A percentile compares a stretch with the other conserved stretches of the same genome.
These are phyloP conservation scores for Trichoderma cornu-damae DNA, from an alignment of 2,329 filamentous ascomycete genomes.

Conservation along the genomic window DNA sequence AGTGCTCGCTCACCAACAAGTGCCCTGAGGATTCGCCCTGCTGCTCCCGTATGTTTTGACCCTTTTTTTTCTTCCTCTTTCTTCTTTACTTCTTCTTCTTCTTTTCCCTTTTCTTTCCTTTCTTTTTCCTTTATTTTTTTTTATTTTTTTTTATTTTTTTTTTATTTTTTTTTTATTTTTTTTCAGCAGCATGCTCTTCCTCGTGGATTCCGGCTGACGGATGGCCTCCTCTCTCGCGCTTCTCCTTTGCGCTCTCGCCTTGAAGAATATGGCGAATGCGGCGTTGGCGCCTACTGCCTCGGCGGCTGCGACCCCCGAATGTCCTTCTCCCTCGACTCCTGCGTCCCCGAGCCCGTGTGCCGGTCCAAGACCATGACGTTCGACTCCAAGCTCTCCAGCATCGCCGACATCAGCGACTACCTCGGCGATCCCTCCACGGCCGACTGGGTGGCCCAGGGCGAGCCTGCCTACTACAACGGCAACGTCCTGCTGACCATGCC, in stretches of 20 bases:
- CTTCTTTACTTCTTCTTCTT: background rate
- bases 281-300: slow-evolving; percentile 89
- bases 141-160: too few relatives aligned
- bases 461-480: slow-evolving; percentile 61
- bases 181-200: too few relatives aligned
- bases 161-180: too few relatives aligned
- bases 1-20: slow-evolving; percentile 48
- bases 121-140: too few relatives aligned
- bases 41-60: slow-evolving; percentile 66
- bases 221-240: too few relatives aligned
- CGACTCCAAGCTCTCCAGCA: slow-evolving; percentile 57
- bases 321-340: slow-evolving; percentile 78
- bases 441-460: slow-evolving; percentile 87
- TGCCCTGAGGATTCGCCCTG: slow-evolving; percentile 72
- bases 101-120: background rate
- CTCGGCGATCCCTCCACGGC: slow-evolving; percentile 73
- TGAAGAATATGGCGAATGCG: slow-evolving; percentile 85
- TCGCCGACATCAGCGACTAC: slow-evolving; percentile 72
- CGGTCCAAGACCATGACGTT: slow-evolving; percentile 68
- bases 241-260: too few relatives aligned
- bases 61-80: background rate
- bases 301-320: slow-evolving; percentile 88
- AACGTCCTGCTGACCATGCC: slow-evolving; percentile 85
- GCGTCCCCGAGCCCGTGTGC: slow-evolving; percentile 79
- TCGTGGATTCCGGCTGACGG: background rate